These are phyloP conservation scores for Pestalotiopsis sp. DNA, from an alignment of 2,329 filamentous ascomycete genomes.

Conservation along the genomic window DNA sequence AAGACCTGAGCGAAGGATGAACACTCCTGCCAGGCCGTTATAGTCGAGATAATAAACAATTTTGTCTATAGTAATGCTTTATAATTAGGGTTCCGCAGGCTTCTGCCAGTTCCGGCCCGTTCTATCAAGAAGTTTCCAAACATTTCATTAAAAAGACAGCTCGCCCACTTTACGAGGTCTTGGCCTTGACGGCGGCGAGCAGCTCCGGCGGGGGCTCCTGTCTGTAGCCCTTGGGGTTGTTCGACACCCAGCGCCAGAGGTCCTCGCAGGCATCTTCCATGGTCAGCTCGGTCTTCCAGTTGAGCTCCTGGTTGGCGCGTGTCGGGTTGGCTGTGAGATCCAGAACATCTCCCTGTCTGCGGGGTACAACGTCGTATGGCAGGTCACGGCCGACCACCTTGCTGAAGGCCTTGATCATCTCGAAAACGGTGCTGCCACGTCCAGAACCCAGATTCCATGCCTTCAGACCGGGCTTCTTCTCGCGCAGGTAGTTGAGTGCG, in stretches of 20 bases:
- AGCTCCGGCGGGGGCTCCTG: slow-evolving; percentile 87
- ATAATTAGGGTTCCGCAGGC: neutral
- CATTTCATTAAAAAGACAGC: neutral
- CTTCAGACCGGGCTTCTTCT: slow-evolving; percentile 82
- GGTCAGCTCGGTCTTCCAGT: slow-evolving; percentile 88
- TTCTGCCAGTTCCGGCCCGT: neutral
- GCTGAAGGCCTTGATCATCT: slow-evolving; percentile 96
- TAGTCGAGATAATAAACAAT: neutral
- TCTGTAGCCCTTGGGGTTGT: slow-evolving; percentile 93
- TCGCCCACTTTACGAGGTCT: slow-evolving; percentile 20
- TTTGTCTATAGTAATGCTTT: slow-evolving; percentile 2
- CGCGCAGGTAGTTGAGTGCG: slow-evolving; percentile 86
- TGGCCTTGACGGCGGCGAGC: slow-evolving; percentile 60
- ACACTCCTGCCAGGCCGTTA: neutral
- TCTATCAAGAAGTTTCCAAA: slow-evolving; percentile 2
- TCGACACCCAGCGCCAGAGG: slow-evolving; percentile 95
- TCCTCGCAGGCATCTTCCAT: slow-evolving; percentile 93
- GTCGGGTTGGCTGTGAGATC: slow-evolving; percentile 91
- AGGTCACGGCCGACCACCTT: slow-evolving; percentile 82
- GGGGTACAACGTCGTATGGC: slow-evolving; percentile 79
- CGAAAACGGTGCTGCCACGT: slow-evolving; percentile 91
- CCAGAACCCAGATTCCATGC: slow-evolving; percentile 97
- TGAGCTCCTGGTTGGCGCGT: slow-evolving; percentile 83
- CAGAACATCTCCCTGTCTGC: slow-evolving; percentile 86
- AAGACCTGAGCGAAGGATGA: neutral